phyloP scores from a whole-genome alignment of 1,284 basidiomycete species.

The Cutaneotrichosporon sp. region DNA sequence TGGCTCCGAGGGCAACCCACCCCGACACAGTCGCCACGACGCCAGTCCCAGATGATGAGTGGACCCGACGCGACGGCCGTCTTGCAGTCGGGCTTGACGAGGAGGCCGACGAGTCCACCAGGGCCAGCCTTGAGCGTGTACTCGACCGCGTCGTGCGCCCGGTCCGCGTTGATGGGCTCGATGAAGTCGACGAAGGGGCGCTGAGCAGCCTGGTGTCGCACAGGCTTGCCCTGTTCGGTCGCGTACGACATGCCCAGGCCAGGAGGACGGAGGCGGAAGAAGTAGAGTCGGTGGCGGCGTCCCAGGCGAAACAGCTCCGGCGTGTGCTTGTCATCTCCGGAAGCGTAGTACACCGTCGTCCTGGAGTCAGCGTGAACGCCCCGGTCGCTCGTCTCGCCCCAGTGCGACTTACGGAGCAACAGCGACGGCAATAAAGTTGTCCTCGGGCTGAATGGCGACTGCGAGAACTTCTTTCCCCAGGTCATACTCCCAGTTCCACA shows the following conservation, averaged over 20 bases:
- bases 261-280: conserved; percentile 5
- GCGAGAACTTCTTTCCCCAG: neutral
- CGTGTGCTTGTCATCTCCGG: neutral
- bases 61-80: neutral
- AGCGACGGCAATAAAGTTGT: conserved; percentile 2
- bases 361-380: neutral
- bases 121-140: conserved; percentile 2
- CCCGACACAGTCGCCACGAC: conserved; percentile 1
- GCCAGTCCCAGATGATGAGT: conserved; percentile 2
- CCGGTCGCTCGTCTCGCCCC: too few species aligned
- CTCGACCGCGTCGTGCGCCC: neutral
- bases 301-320: neutral
- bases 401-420: neutral
- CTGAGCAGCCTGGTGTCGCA: neutral
- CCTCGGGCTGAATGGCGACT: conserved; percentile 6
- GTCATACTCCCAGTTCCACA: conserved; percentile 11
- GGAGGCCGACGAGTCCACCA: neutral
- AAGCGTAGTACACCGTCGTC: neutral
- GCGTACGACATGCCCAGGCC: neutral
- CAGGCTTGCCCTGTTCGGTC: neutral
- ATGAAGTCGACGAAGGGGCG: conserved; percentile 3
- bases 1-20: neutral
- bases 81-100: neutral
- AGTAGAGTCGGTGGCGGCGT: conserved; percentile 3
- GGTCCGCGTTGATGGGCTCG: neutral